phyloP scores from a whole-genome alignment of 116 monocot genomes.

The Trichopus zeylanicus region DNA sequence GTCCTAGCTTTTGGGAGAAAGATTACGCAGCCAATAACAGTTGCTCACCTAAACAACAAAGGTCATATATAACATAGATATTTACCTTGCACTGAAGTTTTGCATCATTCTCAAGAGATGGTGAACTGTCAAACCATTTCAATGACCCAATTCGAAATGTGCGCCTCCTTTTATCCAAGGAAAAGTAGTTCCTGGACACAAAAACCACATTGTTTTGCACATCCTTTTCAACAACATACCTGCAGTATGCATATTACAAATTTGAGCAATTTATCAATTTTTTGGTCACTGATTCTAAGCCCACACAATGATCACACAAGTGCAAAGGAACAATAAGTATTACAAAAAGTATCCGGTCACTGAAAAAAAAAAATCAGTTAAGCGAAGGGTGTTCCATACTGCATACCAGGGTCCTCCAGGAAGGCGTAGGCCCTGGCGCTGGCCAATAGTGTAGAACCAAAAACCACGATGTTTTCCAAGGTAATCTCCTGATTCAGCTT shows the following conservation, averaged over 20 bases:
- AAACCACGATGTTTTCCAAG: conserved; percentile 88
- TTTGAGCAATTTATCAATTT: too few species aligned
- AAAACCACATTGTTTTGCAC: conserved; percentile 88
- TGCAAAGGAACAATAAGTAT: not conserved
- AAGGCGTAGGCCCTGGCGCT: conserved; percentile 87
- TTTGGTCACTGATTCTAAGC: too few species aligned
- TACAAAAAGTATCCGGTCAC: not conserved
- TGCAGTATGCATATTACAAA: conserved; percentile 12
- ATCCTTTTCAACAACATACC: conserved; percentile 99
- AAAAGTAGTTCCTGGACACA: conserved; percentile 94
- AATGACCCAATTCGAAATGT: conserved; percentile 73
- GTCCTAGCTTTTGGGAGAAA: too few species aligned
- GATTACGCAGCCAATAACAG: too few species aligned
- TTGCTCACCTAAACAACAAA: too few species aligned
- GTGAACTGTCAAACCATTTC: conserved; percentile 48
- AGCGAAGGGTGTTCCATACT: not conserved
- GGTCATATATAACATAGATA: not conserved
- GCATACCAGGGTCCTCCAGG: conserved; percentile 95
- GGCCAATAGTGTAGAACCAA: conserved; percentile 99
- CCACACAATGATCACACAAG: not conserved
- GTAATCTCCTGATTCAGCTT: conserved; percentile 97
- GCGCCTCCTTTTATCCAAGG: conserved; percentile 73
- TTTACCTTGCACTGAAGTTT: conserved; percentile 82
- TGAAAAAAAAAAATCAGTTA: too few species aligned
- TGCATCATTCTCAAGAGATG: conserved; percentile 28